Conservation (phyloP, 2,329 filamentous ascomycete genomes). For the Elsinoe australis region DNA sequence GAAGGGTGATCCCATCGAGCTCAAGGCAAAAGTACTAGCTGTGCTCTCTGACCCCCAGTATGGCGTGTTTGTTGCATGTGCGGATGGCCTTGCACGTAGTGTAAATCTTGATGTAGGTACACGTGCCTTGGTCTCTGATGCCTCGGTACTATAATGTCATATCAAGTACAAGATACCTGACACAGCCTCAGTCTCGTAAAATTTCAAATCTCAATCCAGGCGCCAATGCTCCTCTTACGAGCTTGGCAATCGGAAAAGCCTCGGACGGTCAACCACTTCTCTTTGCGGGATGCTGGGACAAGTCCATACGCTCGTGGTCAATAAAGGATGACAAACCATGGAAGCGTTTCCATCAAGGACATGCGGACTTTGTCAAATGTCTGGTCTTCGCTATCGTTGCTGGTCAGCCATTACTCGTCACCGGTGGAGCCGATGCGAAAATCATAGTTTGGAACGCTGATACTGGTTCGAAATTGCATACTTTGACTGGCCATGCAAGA, state of each 20-base stretch:
- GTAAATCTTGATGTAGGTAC: constrained; percentile 67
- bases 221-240: constrained; percentile 71
- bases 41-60: constrained; percentile 50
- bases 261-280: constrained; percentile 42
- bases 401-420: constrained; percentile 48
- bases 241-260: constrained; percentile 56
- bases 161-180: constrained; percentile 1
- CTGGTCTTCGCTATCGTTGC: constrained; percentile 56
- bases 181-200: constrained; percentile 37
- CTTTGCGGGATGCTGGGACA: constrained; percentile 93
- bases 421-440: constrained; percentile 40
- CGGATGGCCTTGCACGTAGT: constrained; percentile 68
- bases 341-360: constrained; percentile 56
- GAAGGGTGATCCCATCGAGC: constrained; percentile 68
- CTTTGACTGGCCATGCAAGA: constrained; percentile 68
- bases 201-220: constrained; percentile 55
- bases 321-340: constrained; percentile 46
- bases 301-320: constrained; percentile 79
- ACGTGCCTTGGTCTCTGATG: constrained; percentile 17
- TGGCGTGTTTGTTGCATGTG: constrained; percentile 73
- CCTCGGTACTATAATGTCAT: neutral
- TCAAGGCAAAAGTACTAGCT: constrained; percentile 81
- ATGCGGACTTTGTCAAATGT: constrained; percentile 86
- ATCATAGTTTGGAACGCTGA: constrained; percentile 70
- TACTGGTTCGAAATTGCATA: constrained; percentile 62